Percentiles rank a stretch among this genome's conserved stretches.
Evolutionary conservation across 2,329 filamentous ascomycete species (phyloP).

Genomic region (Monosporascus sp.): DNA sequence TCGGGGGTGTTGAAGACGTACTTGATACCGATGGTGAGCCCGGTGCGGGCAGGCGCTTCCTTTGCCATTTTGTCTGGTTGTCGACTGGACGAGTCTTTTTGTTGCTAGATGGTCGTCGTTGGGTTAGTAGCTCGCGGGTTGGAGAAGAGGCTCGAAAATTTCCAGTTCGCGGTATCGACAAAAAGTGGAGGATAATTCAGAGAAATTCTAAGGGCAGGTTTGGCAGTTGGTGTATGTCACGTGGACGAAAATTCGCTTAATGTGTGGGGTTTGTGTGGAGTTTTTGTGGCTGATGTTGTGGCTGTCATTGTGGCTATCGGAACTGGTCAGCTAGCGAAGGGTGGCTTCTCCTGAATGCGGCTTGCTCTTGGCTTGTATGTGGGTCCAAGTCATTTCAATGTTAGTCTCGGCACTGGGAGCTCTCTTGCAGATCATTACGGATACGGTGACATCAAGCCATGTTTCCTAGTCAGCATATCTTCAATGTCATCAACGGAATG

Average conservation of each 20-base stretch:
- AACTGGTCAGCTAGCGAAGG: no score
- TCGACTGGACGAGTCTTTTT: slow-evolving; percentile 6
- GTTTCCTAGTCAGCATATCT: neutral
- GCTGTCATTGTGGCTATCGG: neutral
- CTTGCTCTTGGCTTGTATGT: no score
- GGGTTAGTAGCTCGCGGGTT: slow-evolving; percentile 23
- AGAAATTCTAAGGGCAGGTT: slow-evolving; percentile 6
- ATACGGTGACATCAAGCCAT: neutral
- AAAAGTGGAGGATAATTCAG: slow-evolving; percentile 7
- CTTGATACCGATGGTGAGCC: slow-evolving; percentile 51
- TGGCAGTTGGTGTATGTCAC: slow-evolving; percentile 1
- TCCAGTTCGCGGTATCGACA: neutral
- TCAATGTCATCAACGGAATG: neutral
- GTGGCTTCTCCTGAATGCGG: no score
- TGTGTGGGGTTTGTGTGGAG: neutral
- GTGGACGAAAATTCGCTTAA: neutral
- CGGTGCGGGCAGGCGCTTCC: slow-evolving; percentile 52
- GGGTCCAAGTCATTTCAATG: no score
- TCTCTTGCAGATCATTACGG: no score
- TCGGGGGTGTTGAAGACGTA: neutral
- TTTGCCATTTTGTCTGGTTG: slow-evolving; percentile 45
- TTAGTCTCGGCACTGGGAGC: no score
- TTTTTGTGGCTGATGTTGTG: no score
- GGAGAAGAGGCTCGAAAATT: slow-evolving; percentile 6
- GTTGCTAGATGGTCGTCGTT: slow-evolving; percentile 25